phyloP scores from a whole-genome alignment of 192 early-diverging fungal species.

The Mortierella alpina region DNA sequence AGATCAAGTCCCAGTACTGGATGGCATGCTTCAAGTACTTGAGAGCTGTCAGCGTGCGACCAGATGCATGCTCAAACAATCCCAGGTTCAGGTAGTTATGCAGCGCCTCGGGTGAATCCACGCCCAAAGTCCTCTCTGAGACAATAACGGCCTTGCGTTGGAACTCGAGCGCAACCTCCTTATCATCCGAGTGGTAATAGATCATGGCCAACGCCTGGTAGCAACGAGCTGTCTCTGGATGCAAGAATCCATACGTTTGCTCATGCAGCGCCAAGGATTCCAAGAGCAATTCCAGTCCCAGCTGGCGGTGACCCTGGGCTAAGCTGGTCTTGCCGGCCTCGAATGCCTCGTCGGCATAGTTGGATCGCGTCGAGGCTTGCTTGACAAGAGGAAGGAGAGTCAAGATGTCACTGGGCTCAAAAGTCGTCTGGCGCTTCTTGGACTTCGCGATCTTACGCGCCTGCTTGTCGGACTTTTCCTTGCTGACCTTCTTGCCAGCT shows the following conservation, averaged over 20 bases:
- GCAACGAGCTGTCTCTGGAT: constrained; percentile 88
- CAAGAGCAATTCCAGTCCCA: constrained; percentile 83
- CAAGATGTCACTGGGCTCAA: constrained; percentile 75
- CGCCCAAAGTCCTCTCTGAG: constrained; percentile 84
- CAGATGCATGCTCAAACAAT: constrained; percentile 87
- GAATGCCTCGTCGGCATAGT: constrained; percentile 90
- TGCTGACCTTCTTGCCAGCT: constrained; percentile 36
- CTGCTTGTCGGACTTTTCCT: constrained; percentile 51
- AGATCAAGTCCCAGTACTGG: constrained; percentile 83
- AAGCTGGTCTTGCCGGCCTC: constrained; percentile 86
- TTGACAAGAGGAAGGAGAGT: constrained; percentile 81
- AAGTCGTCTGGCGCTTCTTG: constrained; percentile 64
- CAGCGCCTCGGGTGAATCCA: constrained; percentile 88
- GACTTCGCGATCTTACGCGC: constrained; percentile 53
- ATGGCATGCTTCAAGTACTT: constrained; percentile 86
- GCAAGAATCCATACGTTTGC: constrained; percentile 92
- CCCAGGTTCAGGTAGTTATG: constrained; percentile 93
- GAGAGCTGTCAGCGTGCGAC: constrained; percentile 77
- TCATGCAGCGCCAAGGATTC: constrained; percentile 92
- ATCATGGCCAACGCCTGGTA: constrained; percentile 87
- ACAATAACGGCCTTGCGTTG: constrained; percentile 87
- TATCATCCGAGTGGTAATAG: constrained; percentile 77
- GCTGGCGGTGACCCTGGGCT: constrained; percentile 80
- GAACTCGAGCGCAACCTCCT: constrained; percentile 72
- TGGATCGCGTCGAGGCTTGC: constrained; percentile 66